Percentiles rank a stretch among this genome's conserved stretches.
These are phyloP conservation scores for Chenopodium formosanum DNA, from an alignment of 148 eudicot genomes.

Conservation along the genomic window DNA sequence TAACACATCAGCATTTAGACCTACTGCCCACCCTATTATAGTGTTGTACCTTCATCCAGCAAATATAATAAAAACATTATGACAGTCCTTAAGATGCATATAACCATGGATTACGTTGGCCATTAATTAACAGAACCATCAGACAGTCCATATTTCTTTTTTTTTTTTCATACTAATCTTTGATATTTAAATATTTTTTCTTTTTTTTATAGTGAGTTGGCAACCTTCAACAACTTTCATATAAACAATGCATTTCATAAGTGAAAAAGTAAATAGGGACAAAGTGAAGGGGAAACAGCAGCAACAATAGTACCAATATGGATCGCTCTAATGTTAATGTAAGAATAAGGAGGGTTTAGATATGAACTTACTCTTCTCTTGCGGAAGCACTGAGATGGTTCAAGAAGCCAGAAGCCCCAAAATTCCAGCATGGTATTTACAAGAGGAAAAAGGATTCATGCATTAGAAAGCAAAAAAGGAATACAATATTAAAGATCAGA, in stretches of 20 bases:
- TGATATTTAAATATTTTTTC: no score
- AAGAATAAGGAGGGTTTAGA: slow-evolving; percentile 18
- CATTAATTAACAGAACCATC: no score
- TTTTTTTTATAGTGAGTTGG: no score
- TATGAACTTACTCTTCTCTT: slow-evolving; percentile 79
- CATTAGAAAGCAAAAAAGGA: slow-evolving; percentile 10
- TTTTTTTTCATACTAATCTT: no score
- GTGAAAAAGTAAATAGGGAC: background rate
- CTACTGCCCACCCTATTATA: background rate
- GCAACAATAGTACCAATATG: slow-evolving; percentile 4
- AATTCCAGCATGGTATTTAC: slow-evolving; percentile 19
- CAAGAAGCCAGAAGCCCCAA: slow-evolving; percentile 39
- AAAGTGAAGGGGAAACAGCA: background rate
- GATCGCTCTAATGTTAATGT: background rate
- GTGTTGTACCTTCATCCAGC: background rate
- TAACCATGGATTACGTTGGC: no score
- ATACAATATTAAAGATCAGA: background rate
- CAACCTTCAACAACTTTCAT: background rate
- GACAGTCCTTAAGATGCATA: no score
- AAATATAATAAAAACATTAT: background rate
- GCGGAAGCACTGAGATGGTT: slow-evolving; percentile 75
- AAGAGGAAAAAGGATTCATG: slow-evolving; percentile 3
- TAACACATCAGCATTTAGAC: no score
- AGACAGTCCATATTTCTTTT: no score
- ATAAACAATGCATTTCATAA: background rate